These are phyloP conservation scores for Harringtonia lauricola DNA, from an alignment of 2,329 filamentous ascomycete species.

Conservation along the genomic window DNA sequence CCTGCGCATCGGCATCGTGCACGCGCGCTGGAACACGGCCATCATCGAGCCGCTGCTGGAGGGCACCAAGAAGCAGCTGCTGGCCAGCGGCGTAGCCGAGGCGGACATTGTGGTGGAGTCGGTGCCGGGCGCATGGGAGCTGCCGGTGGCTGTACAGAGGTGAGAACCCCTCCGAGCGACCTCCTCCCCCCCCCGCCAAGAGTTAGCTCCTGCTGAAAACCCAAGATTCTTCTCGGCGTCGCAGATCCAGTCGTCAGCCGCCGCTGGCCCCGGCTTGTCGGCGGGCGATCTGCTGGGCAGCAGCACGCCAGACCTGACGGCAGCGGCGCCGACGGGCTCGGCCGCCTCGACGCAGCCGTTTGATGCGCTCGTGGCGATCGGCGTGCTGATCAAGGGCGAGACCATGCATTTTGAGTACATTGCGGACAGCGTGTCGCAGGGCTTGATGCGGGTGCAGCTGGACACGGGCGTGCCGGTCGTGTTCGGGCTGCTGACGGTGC, in stretches of 20 bases:
- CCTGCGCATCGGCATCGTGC: constrained; percentile 87
- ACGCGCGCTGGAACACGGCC: constrained; percentile 86
- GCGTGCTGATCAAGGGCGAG: constrained; percentile 94
- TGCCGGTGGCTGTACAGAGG: constrained; percentile 83
- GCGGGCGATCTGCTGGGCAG: constrained; percentile 62
- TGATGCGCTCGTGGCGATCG: constrained; percentile 89
- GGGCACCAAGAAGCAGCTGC: constrained; percentile 69
- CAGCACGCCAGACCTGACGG: constrained; percentile 63
- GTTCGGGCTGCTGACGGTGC: constrained; percentile 82
- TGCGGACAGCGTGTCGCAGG: constrained; percentile 78
- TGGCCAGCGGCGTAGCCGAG: constrained; percentile 69
- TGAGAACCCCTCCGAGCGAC: no score
- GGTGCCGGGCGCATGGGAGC: constrained; percentile 89
- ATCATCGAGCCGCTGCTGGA: constrained; percentile 80
- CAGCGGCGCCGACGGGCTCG: constrained; percentile 36
- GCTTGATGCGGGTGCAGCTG: constrained; percentile 87
- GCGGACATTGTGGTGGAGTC: constrained; percentile 83
- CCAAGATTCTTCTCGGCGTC: constrained; percentile 80
- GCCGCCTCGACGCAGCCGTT: constrained; percentile 51
- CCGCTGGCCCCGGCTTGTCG: constrained; percentile 47
- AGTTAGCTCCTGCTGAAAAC: no score
- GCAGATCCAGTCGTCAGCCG: constrained; percentile 65
- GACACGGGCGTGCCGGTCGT: constrained; percentile 83
- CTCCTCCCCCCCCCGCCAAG: no score
- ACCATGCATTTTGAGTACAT: constrained; percentile 99